Evolutionary conservation across 1,284 basidiomycete species (phyloP), one percentile per base, ranked within the genome.

Genomic region (Apiotrichum gamsii): DNA sequence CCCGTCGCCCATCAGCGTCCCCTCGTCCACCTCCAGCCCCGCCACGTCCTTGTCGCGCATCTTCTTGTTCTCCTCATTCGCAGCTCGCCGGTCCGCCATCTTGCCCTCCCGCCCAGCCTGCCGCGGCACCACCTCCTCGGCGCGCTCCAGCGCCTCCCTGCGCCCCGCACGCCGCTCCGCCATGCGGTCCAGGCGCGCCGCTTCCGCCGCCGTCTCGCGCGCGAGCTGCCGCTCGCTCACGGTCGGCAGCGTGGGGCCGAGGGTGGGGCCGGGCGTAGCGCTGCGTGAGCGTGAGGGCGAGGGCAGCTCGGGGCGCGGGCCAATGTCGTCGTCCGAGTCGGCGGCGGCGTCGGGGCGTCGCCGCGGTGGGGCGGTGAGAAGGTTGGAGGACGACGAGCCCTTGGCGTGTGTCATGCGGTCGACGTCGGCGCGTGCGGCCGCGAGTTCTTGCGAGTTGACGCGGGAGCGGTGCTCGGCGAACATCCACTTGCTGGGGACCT

Each of bases 1-100:
- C 4, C 51, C 55, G 30, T 60, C 64, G 35, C 71, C 71, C 59
- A 73, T 58, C 45, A 73, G 51, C 13, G 64, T 67, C 4, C 49
- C 54, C 29, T 73, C 71, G 49, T 69, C 67, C 9, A 71, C 50
- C 39, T 72, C 70, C 32, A 72, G 52, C 1, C 67, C 68, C 4
- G 60, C 67, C 9, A 43, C 43, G 36, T 71, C 70, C 49, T 67
- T 69, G 30, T 72, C 70, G 46, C 69, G 57, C 49, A 58, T 60
- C 48, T 64, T 53, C 32, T 57, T 58, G 48, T 73, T 73, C 43
- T 59, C 58, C 21, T 58, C 64, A 50, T 73, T 73, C 14, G 51
- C 59, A 10, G 71, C 71, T 33, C 60, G 45, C 43, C 58, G 60
- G 43, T 73, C 71, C 11, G 65, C 71, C 39, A 71, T 58, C 46